Conservation (phyloP, 2,329 filamentous ascomycete genomes). For the Alternaria solani region DNA sequence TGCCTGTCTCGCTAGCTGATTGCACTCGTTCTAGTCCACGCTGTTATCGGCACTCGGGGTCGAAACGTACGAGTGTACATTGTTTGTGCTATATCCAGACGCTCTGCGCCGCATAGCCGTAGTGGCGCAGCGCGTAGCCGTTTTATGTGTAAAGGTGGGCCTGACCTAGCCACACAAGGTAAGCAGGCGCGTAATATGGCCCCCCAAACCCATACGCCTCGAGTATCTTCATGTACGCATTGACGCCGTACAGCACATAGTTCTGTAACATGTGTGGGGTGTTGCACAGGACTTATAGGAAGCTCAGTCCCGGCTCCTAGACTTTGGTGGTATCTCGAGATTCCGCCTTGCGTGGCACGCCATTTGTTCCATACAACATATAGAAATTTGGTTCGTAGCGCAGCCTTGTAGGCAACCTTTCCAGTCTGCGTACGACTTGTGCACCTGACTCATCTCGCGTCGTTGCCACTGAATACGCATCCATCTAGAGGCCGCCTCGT, state of each 20-base stretch:
- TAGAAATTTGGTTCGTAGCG: conserved; percentile 8
- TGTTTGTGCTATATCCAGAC: conserved; percentile 5
- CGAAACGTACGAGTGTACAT: conserved; percentile 1
- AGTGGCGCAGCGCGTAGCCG: conserved; percentile 26
- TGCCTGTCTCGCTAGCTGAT: neutral
- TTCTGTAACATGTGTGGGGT: conserved; percentile 8
- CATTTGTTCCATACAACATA: conserved; percentile 14
- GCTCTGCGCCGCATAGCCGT: conserved; percentile 31
- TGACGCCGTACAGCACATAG: conserved; percentile 20
- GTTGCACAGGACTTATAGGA: conserved; percentile 17
- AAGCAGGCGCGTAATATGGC: conserved; percentile 22
- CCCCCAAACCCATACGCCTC: conserved; percentile 11
- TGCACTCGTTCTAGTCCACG: neutral
- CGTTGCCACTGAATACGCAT: conserved; percentile 16
- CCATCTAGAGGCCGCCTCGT: conserved; percentile 11
- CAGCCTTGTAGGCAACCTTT: conserved; percentile 27
- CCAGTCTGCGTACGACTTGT: neutral
- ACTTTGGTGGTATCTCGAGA: neutral
- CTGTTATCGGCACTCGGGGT: neutral
- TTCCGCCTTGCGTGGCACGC: neutral
- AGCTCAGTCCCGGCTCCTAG: neutral
- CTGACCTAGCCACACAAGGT: conserved; percentile 13
- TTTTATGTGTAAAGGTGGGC: conserved; percentile 11
- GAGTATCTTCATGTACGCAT: conserved; percentile 16
- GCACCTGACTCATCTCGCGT: conserved; percentile 21